phyloP scores from a whole-genome alignment of 495 filamentous ascomycete species.

The Penicillium fimorum region DNA sequence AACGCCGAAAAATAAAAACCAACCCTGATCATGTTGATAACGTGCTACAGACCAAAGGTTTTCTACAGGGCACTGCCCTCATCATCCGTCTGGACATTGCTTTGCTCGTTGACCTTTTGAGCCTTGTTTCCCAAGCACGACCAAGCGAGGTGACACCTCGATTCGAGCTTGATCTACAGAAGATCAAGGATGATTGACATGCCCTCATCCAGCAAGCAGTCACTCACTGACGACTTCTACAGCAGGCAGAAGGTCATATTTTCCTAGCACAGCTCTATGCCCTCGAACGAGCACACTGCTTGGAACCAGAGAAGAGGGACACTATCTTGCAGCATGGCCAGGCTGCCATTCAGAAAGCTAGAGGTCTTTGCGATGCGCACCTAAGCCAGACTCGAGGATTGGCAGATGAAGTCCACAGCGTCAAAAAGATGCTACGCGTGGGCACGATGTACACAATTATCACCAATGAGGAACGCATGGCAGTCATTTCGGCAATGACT shows the following conservation, averaged over 20 bases:
- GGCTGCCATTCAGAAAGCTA: constrained; percentile 24
- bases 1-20: constrained; percentile 32
- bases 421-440: constrained; percentile 33
- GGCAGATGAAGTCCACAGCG: constrained; percentile 26
- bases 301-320: background rate
- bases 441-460: constrained; percentile 44
- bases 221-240: constrained; percentile 10
- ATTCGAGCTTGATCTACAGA: constrained; percentile 35
- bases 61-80: constrained; percentile 50
- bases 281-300: constrained; percentile 27
- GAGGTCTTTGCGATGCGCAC: constrained; percentile 24
- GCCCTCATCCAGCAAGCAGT: constrained; percentile 13
- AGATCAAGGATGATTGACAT: constrained; percentile 34
- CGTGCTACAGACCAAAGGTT: constrained; percentile 46
- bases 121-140: constrained; percentile 35
- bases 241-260: constrained; percentile 33
- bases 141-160: background rate
- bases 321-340: constrained; percentile 7
- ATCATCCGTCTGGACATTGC: constrained; percentile 54
- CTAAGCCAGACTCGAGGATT: constrained; percentile 30
- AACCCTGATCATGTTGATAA: constrained; percentile 43
- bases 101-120: constrained; percentile 47
- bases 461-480: constrained; percentile 46
- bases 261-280: constrained; percentile 38
- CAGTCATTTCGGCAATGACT: constrained; percentile 52